These are phyloP conservation scores for Neurospora cerealis DNA, from an alignment of 495 filamentous ascomycete genomes.

Conservation along the genomic window DNA sequence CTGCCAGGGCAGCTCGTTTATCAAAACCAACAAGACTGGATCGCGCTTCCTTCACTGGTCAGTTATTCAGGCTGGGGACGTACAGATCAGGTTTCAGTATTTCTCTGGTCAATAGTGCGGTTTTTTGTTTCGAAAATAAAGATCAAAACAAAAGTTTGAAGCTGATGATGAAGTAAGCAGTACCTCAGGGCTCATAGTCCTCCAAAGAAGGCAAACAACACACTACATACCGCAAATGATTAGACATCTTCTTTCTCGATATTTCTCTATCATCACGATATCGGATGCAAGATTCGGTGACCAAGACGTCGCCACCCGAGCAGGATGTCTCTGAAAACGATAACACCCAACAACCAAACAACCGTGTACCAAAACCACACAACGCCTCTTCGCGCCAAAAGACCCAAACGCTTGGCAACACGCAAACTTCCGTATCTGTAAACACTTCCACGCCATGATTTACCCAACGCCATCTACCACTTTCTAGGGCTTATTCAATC, in stretches of 20 bases:
- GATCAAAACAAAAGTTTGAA: neutral
- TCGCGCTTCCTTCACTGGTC: neutral
- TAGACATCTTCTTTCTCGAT: neutral
- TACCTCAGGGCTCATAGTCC: neutral
- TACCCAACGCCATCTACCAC: neutral
- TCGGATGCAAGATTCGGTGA: neutral
- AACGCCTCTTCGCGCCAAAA: neutral
- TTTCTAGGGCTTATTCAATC: conserved; percentile 19
- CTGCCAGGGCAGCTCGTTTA: neutral
- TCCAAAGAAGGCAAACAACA: neutral
- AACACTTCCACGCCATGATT: neutral
- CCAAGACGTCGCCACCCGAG: neutral
- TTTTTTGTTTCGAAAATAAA: neutral
- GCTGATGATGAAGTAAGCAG: neutral
- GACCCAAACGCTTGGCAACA: neutral
- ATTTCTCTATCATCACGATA: neutral
- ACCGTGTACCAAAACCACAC: neutral
- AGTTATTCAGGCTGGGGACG: neutral
- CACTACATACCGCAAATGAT: neutral
- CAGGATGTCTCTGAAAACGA: neutral
- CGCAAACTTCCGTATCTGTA: neutral
- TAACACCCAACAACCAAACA: neutral
- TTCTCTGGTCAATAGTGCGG: neutral
- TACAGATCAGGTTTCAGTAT: neutral
- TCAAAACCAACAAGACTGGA: neutral